Conservation (phyloP, 176 grass and related monocot genomes). For the Metroxylon sagu region DNA sequence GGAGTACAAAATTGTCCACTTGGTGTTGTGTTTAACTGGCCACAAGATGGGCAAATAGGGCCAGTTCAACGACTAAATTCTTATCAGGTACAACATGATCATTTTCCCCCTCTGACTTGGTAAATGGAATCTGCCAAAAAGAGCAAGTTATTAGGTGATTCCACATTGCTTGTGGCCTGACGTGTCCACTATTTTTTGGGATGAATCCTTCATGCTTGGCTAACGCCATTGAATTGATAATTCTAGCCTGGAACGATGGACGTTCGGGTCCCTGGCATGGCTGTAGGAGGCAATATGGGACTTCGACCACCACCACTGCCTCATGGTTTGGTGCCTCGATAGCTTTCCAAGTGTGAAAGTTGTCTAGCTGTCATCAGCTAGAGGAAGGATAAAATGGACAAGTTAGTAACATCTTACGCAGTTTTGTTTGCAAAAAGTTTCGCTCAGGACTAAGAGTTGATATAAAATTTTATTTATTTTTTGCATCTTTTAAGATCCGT, state of each 20-base stretch:
- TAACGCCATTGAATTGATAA: conserved; percentile 1
- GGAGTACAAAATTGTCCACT: conserved; percentile 70
- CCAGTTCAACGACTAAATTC: conserved; percentile 65
- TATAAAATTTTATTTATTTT: too few species aligned
- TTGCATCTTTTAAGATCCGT: too few species aligned
- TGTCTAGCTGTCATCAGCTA: too few species aligned
- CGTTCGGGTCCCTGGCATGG: conserved; percentile 27
- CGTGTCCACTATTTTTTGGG: too few species aligned
- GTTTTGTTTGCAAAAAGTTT: too few species aligned
- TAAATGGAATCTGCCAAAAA: too few species aligned
- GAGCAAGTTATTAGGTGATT: too few species aligned
- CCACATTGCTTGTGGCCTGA: too few species aligned
- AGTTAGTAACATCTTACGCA: too few species aligned
- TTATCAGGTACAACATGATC: conserved; percentile 41
- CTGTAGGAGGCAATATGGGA: conserved; percentile 49
- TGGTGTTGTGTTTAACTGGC: conserved; percentile 66
- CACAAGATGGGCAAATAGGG: conserved; percentile 59
- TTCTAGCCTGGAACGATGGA: conserved; percentile 57
- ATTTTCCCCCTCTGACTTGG: not conserved
- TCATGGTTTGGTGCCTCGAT: conserved; percentile 48
- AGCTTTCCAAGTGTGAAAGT: not conserved
- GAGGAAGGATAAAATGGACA: too few species aligned
- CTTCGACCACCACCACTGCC: conserved; percentile 43
- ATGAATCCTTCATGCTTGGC: too few species aligned
- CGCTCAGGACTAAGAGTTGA: too few species aligned